Conservation (phyloP, 2,329 filamentous ascomycete species). For the Nigrospora osmanthi region DNA sequence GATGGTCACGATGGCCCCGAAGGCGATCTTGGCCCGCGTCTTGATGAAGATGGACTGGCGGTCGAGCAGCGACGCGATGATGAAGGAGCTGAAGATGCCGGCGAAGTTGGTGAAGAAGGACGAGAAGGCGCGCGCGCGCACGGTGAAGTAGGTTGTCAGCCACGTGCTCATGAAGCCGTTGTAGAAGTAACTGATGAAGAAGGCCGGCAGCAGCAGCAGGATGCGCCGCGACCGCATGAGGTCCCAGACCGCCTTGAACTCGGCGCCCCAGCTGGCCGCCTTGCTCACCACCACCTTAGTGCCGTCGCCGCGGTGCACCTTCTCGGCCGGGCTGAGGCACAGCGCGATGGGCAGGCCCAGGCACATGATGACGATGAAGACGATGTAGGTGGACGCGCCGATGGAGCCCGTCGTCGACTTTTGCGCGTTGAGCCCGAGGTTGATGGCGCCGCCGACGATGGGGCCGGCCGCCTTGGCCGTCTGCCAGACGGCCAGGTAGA, state of each 20-base stretch:
- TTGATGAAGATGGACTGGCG: conserved; percentile 19
- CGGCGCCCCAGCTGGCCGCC: conserved; percentile 14
- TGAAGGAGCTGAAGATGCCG: conserved; percentile 20
- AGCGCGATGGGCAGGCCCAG: conserved; percentile 21
- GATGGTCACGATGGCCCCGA: conserved; percentile 14
- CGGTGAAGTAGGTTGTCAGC: conserved; percentile 22
- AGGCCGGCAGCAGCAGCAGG: conserved; percentile 21
- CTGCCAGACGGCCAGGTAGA: conserved; percentile 45
- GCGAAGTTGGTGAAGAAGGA: conserved; percentile 26
- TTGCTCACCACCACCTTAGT: conserved; percentile 16
- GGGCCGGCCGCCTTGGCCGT: conserved; percentile 30
- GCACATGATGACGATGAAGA: conserved; percentile 24
- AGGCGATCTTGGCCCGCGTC: conserved; percentile 16
- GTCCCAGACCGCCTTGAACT: conserved; percentile 18
- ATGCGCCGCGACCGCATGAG: conserved; percentile 17
- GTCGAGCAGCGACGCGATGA: conserved; percentile 20
- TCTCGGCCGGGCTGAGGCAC: conserved; percentile 20
- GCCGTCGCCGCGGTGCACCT: conserved; percentile 21
- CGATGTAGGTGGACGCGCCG: conserved; percentile 18
- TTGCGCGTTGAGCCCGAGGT: conserved; percentile 34
- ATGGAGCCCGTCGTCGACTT: conserved; percentile 11
- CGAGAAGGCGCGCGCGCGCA: conserved; percentile 22
- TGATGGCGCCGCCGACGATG: conserved; percentile 42
- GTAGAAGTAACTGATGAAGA: conserved; percentile 26
- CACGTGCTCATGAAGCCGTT: conserved; percentile 22